Evolutionary conservation across 768 basidiomycete species (phyloP), one percentile per base, ranked within the genome.

Genomic region (Suillus tomentosus): DNA sequence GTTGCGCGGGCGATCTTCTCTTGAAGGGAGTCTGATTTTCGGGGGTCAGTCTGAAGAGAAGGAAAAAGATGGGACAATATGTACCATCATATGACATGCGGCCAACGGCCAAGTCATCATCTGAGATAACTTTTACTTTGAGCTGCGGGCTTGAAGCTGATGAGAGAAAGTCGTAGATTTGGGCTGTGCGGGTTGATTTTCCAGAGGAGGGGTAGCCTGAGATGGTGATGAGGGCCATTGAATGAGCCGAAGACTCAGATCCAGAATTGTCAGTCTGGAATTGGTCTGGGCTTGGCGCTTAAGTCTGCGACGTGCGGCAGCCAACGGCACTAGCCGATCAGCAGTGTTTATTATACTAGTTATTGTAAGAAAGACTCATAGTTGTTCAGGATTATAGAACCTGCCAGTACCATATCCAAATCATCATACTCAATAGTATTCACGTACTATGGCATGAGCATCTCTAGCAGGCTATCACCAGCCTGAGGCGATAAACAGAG

Each of bases 201-300:
- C 96, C 96, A 47, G 91, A 89, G 68, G 82, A 88, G 0, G 96
- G 96, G 77, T 84, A 96, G 17, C 96, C 96, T 36, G 91, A 84
- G 45, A 99, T 80, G 2, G 95, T 96, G 68, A 99, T 80, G 48
- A 97, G 82, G n/a, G 96, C 94, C 96, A 98, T 97, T 36, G 36
- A 36, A 36, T 9, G 36, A 36, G 8, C 36, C 31, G 31, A 31
- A 36, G 8, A 36, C 10, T 36, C 1, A 2, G 36, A 10, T 36
- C 10, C 36, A 10, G 36, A 2, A 36, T 36, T 10, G 36, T 10
- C 36, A 36, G 36, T 36, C 36, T 36, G 36, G 24, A 24, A 24
- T 24, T 24, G 24, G 24, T 24, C 24, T 2, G 24, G 24, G 24
- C 24, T 24, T 24, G 24, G 1, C 24, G 24, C 24, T 24, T 24